Percentiles rank a stretch among this genome's conserved stretches.
Evolutionary conservation across 257 asterid species (phyloP).

Genomic region (Ilex aquifolium): DNA sequence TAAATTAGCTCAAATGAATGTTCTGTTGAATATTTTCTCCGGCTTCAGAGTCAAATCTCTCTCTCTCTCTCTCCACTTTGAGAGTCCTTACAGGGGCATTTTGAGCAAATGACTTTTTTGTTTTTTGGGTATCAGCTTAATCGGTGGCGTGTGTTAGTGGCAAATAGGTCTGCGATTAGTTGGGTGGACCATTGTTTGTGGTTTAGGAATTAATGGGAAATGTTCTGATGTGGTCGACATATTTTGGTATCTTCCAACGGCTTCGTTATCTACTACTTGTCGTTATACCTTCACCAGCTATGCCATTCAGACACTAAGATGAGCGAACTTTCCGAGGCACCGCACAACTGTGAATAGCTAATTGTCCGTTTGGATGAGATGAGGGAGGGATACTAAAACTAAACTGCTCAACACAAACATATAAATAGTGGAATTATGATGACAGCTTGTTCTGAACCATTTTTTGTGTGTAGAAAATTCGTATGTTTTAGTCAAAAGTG

Average conservation of each 20-base stretch:
- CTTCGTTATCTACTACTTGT: conserved; percentile 10
- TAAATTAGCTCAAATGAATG: no score
- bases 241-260: background rate
- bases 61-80: background rate
- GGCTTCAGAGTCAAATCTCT: conserved; percentile 14
- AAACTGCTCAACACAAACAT: no score
- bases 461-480: no score
- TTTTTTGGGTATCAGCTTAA: conserved; percentile 16
- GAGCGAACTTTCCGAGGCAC: conserved; percentile 50
- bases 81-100: conserved; percentile 24
- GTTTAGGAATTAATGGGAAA: conserved; percentile 22
- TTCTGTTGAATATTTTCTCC: no score
- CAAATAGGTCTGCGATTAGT: conserved; percentile 45
- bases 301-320: conserved; percentile 22
- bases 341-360: conserved; percentile 18
- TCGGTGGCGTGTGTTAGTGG: conserved; percentile 70
- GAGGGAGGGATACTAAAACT: no score
- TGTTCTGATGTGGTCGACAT: conserved; percentile 23
- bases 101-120: conserved; percentile 19
- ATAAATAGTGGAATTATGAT: no score
- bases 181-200: conserved; percentile 53
- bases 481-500: no score
- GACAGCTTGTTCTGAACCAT: no score
- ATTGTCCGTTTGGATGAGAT: background rate
- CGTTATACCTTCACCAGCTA: conserved; percentile 19